phyloP scores from a whole-genome alignment of 495 filamentous ascomycete genomes.

The Jackrogersella minutella region DNA sequence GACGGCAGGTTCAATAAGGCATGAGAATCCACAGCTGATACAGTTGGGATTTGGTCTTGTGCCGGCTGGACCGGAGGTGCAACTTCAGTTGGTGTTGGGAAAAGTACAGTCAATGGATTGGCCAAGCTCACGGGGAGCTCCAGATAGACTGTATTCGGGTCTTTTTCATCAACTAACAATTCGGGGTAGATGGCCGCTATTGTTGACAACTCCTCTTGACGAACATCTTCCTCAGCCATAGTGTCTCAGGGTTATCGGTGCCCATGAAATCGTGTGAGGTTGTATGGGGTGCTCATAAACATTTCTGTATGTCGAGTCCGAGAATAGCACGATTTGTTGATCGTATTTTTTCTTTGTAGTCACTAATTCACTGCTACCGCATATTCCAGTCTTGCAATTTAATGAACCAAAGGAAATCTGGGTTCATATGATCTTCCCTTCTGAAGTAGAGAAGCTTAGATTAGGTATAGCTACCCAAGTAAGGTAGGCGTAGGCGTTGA shows the following conservation, averaged over 20 bases:
- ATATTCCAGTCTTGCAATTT: constrained; percentile 4
- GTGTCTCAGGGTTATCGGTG: constrained; percentile 42
- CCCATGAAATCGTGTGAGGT: constrained; percentile 23
- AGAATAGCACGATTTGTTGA: background rate
- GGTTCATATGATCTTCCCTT: background rate
- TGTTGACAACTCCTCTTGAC: constrained; percentile 81
- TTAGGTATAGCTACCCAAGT: background rate
- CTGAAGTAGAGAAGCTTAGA: background rate
- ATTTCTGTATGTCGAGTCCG: constrained; percentile 26
- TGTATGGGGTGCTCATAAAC: constrained; percentile 15
- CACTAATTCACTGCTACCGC: constrained; percentile 1
- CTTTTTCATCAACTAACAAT: constrained; percentile 65
- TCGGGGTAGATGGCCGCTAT: constrained; percentile 91
- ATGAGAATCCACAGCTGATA: constrained; percentile 60
- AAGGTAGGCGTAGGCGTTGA: too few species aligned
- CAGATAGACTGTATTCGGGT: constrained; percentile 71
- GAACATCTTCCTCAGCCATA: constrained; percentile 68
- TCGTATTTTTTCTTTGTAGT: background rate
- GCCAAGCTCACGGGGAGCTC: constrained; percentile 76
- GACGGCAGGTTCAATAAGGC: constrained; percentile 79
- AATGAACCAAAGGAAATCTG: background rate
- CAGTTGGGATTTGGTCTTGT: constrained; percentile 18
- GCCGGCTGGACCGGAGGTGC: constrained; percentile 29
- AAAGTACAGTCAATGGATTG: constrained; percentile 72
- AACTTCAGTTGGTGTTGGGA: constrained; percentile 64